phyloP scores from a whole-genome alignment of 2,329 filamentous ascomycete species.

The Pestalotiopsis sp. region DNA sequence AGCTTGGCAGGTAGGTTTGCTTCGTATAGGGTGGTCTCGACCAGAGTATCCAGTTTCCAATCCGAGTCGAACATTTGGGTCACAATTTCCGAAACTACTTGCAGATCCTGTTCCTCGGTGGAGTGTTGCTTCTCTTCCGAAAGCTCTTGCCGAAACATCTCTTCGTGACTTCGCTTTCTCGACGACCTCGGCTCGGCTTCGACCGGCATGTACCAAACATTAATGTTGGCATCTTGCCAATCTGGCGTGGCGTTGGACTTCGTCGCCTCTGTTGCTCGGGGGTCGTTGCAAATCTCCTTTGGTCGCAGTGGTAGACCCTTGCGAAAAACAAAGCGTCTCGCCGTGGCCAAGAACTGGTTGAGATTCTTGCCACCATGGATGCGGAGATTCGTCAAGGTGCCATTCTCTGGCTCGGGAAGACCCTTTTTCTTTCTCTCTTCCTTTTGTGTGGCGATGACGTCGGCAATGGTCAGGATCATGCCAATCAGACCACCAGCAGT shows the following conservation, averaged over 20 bases:
- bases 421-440: slow-evolving; percentile 45
- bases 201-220: slow-evolving; percentile 82
- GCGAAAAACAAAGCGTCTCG: slow-evolving; percentile 82
- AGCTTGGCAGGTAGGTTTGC: slow-evolving; percentile 71
- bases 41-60: slow-evolving; percentile 73
- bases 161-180: slow-evolving; percentile 46
- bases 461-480: slow-evolving; percentile 81
- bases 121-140: background rate
- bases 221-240: slow-evolving; percentile 75
- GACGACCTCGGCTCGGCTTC: slow-evolving; percentile 25
- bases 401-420: slow-evolving; percentile 22
- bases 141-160: slow-evolving; percentile 36
- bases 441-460: slow-evolving; percentile 55
- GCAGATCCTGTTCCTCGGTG: slow-evolving; percentile 38
- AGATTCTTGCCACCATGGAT: slow-evolving; percentile 84
- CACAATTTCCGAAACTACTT: slow-evolving; percentile 65
- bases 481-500: slow-evolving; percentile 83
- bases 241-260: slow-evolving; percentile 57
- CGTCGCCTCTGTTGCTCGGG: slow-evolving; percentile 37
- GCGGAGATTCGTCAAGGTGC: slow-evolving; percentile 46
- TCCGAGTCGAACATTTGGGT: slow-evolving; percentile 77
- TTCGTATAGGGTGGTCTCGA: slow-evolving; percentile 66
- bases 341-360: slow-evolving; percentile 78
- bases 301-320: slow-evolving; percentile 76
- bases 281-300: slow-evolving; percentile 64